Evolutionary conservation across 257 asterid species (phyloP).

Genomic region (Jasminum sambac): DNA sequence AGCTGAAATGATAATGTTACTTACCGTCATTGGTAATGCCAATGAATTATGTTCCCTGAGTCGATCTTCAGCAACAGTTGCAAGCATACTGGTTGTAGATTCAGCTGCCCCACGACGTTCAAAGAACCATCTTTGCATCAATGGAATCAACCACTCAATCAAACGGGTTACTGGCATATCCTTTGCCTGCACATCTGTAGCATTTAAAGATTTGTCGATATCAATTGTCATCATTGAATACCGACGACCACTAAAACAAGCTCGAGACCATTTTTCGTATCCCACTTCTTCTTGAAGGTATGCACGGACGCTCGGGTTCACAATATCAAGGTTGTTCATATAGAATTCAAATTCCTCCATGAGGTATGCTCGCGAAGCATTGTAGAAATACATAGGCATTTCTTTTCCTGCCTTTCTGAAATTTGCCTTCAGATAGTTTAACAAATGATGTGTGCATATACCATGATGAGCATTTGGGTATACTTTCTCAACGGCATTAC

Average conservation of each 20-base stretch:
- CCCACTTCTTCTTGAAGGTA: constrained; percentile 7
- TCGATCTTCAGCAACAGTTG: constrained; percentile 5
- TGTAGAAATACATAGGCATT: neutral
- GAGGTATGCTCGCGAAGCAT: constrained; percentile 1
- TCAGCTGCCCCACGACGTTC: neutral
- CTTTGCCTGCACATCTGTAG: neutral
- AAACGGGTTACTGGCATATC: constrained; percentile 2
- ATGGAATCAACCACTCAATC: neutral
- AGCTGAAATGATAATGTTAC: neutral
- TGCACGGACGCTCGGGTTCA: neutral
- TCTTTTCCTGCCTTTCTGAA: constrained; percentile 10
- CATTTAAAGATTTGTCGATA: neutral
- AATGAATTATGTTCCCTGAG: constrained; percentile 3
- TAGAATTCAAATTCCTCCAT: constrained; percentile 9
- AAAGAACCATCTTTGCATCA: neutral
- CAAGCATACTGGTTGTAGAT: neutral
- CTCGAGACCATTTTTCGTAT: neutral
- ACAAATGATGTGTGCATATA: neutral
- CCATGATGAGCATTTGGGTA: constrained; percentile 6
- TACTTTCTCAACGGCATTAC: constrained; percentile 2
- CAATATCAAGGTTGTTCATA: constrained; percentile 1
- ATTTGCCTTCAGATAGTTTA: neutral
- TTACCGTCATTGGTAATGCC: constrained; percentile 2
- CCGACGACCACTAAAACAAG: neutral
- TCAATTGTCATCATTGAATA: constrained; percentile 1